Evolutionary conservation across 78 protist genomes (phyloP).

Genomic region (Dictyostelium citrinum): DNA sequence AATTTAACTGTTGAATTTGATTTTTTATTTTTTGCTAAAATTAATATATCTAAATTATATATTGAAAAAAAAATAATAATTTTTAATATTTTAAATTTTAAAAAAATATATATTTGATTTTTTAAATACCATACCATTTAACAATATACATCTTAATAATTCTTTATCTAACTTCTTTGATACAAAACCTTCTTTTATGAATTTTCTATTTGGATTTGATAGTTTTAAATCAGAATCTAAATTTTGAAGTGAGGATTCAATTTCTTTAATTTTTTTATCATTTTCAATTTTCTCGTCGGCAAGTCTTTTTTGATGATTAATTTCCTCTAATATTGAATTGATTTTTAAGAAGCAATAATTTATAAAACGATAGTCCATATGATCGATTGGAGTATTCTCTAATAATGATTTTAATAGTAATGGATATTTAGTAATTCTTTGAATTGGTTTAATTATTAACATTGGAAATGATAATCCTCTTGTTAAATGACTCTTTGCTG

Average conservation of each 20-base stretch:
- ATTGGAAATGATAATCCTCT: slow-evolving; percentile 57
- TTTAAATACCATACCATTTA: neutral
- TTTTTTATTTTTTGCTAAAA: slow-evolving; percentile 59
- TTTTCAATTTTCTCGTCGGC: slow-evolving; percentile 24
- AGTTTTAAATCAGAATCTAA: slow-evolving; percentile 2
- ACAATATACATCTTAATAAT: slow-evolving; percentile 46
- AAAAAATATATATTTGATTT: neutral
- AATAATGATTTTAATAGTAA: slow-evolving; percentile 31
- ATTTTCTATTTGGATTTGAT: neutral
- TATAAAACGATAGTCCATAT: slow-evolving; percentile 15
- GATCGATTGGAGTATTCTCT: slow-evolving; percentile 54
- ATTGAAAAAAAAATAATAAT: neutral
- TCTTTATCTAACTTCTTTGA: slow-evolving; percentile 47
- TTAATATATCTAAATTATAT: neutral
- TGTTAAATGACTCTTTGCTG: slow-evolving; percentile 6
- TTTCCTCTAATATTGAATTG: slow-evolving; percentile 25
- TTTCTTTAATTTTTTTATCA: slow-evolving; percentile 42
- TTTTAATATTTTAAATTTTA: neutral
- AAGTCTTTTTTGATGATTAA: slow-evolving; percentile 37
- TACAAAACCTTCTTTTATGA: slow-evolving; percentile 41
- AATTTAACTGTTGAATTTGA: slow-evolving; percentile 23
- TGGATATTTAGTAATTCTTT: slow-evolving; percentile 69
- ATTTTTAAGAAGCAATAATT: neutral
- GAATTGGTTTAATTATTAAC: slow-evolving; percentile 66
- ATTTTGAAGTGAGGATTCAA: slow-evolving; percentile 16